phyloP scores from a whole-genome alignment of 169 alveolate genomes.

The Plasmodium coatneyi region DNA sequence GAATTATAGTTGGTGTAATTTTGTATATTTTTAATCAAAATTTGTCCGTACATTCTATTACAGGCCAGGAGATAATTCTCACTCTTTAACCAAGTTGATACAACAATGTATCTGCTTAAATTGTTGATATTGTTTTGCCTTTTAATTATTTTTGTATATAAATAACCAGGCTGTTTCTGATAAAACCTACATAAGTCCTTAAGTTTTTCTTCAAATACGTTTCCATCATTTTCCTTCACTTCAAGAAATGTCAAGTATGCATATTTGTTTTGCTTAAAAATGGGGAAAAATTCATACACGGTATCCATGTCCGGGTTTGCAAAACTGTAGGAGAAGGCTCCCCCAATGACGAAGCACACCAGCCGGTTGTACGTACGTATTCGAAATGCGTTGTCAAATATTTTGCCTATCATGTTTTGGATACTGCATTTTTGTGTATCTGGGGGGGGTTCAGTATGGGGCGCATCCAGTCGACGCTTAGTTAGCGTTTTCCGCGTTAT shows the following conservation, averaged over 20 bases:
- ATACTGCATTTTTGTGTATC: not conserved
- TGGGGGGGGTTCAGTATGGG: not conserved
- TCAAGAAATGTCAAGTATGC: slow-evolving; percentile 82
- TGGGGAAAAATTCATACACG: slow-evolving; percentile 82
- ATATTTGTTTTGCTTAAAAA: slow-evolving; percentile 81
- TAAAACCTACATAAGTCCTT: slow-evolving; percentile 81
- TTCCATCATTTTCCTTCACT: slow-evolving; percentile 70
- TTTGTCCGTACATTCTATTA: slow-evolving; percentile 64
- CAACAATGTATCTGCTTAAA: slow-evolving; percentile 76
- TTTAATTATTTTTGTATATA: slow-evolving; percentile 45
- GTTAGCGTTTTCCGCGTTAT: not conserved
- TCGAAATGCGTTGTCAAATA: slow-evolving; percentile 69
- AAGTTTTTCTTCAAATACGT: slow-evolving; percentile 80
- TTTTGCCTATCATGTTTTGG: slow-evolving; percentile 64
- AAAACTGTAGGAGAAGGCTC: slow-evolving; percentile 77
- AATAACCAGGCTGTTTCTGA: slow-evolving; percentile 83
- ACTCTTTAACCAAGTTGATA: slow-evolving; percentile 83
- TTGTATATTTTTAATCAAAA: slow-evolving; percentile 64
- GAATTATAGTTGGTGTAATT: slow-evolving; percentile 74
- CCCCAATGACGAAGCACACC: slow-evolving; percentile 73
- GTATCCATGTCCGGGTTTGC: slow-evolving; percentile 85
- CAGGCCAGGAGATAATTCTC: slow-evolving; percentile 68
- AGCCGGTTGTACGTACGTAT: slow-evolving; percentile 60
- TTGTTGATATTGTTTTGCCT: slow-evolving; percentile 25
- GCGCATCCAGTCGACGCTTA: not conserved